Conservation (phyloP, 2,329 filamentous ascomycete genomes). For the Dactylonectria estremocensis region DNA sequence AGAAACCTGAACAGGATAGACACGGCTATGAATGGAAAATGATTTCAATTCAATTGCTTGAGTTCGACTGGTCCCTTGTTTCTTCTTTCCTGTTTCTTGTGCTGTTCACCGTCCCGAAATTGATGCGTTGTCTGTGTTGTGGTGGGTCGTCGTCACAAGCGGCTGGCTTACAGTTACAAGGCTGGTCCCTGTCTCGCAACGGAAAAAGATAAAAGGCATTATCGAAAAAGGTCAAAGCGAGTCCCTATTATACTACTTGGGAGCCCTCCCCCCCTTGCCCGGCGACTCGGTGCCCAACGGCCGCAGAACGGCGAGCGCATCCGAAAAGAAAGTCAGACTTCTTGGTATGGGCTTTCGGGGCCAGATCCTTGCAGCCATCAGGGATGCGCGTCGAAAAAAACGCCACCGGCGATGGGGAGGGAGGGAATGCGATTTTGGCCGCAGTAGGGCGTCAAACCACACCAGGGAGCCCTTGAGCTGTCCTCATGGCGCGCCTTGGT, state of each 20-base stretch:
- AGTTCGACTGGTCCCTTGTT: conserved; percentile 1
- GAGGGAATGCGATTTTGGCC: background rate
- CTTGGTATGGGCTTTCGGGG: no score
- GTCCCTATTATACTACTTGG: conserved; percentile 18
- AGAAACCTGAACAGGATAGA: background rate
- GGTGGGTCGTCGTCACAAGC: conserved; percentile 39
- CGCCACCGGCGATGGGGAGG: conserved; percentile 21
- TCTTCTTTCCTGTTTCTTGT: conserved; percentile 19
- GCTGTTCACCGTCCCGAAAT: conserved; percentile 28
- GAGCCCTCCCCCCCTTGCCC: background rate
- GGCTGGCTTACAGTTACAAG: conserved; percentile 14
- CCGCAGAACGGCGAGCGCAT: conserved; percentile 3
- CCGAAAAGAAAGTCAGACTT: background rate
- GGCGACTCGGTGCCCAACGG: conserved; percentile 29
- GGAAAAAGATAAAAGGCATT: background rate
- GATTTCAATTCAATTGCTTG: conserved; percentile 17
- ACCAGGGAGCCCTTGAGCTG: conserved; percentile 16
- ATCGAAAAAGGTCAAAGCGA: background rate
- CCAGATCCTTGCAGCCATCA: conserved; percentile 19
- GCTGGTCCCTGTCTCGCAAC: conserved; percentile 23
- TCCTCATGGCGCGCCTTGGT: conserved; percentile 1
- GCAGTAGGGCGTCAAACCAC: background rate
- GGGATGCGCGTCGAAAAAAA: background rate
- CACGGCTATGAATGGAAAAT: conserved; percentile 12
- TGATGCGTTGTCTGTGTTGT: conserved; percentile 42